A percentile compares a stretch with the other conserved stretches of the same genome.
phyloP scores from a whole-genome alignment of 192 early-diverging fungal species.

The Chytriomyces confervae region DNA sequence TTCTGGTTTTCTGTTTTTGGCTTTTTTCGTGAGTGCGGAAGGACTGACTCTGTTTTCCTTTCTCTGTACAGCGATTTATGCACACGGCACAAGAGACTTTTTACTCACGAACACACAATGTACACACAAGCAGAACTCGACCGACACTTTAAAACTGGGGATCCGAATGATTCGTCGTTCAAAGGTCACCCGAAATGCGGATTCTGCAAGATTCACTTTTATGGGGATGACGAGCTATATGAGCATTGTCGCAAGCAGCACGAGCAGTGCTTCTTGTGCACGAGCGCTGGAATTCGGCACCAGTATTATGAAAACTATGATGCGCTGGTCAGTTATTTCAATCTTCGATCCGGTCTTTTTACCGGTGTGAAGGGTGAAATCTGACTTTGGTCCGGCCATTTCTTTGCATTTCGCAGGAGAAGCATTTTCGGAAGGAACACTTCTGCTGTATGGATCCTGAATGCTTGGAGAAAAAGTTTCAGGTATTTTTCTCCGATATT shows the following conservation, averaged over 20 bases:
- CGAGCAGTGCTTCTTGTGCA: constrained; percentile 93
- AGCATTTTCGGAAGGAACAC: constrained; percentile 85
- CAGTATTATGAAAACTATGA: constrained; percentile 88
- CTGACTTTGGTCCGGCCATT: no score
- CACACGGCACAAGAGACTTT: constrained; percentile 86
- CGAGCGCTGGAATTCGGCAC: constrained; percentile 73
- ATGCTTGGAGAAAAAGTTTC: constrained; percentile 94
- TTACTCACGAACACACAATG: constrained; percentile 89
- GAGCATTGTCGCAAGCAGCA: constrained; percentile 92
- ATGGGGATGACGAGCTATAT: constrained; percentile 92
- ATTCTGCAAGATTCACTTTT: constrained; percentile 85
- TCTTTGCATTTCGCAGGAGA: constrained; percentile 43
- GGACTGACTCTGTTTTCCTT: constrained; percentile 4
- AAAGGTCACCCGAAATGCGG: constrained; percentile 89
- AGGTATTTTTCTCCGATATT: constrained; percentile 91
- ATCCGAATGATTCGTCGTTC: constrained; percentile 58
- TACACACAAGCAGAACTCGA: constrained; percentile 78
- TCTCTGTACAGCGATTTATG: constrained; percentile 78
- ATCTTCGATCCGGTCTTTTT: not conserved
- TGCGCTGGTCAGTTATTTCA: constrained; percentile 64
- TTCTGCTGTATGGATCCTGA: constrained; percentile 77
- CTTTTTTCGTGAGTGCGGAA: not conserved
- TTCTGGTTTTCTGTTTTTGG: constrained; percentile 24
- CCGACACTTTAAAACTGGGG: constrained; percentile 77
- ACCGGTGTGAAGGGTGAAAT: no score